Evolutionary conservation across 208 protist genomes (phyloP).

Genomic region (Trypanosoma melophagium): DNA sequence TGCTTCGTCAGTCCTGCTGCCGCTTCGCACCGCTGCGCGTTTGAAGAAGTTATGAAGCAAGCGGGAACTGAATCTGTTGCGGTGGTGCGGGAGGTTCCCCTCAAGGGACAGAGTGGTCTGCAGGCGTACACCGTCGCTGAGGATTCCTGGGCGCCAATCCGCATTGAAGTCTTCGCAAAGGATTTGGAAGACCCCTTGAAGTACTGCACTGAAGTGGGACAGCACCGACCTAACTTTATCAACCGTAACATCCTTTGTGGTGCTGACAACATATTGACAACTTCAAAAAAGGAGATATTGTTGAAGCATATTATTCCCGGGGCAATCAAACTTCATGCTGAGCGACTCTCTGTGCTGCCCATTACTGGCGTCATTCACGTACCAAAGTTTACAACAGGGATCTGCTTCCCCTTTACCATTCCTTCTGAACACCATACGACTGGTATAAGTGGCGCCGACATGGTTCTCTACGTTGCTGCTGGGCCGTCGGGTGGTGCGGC

Average conservation of each 20-base stretch:
- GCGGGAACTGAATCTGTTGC: conserved; percentile 5
- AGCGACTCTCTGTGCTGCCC: conserved; percentile 23
- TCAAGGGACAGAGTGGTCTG: not conserved
- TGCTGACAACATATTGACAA: conserved; percentile 1
- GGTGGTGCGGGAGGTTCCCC: conserved; percentile 6
- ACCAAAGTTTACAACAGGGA: not conserved
- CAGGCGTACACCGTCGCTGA: conserved; percentile 10
- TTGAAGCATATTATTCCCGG: conserved; percentile 20
- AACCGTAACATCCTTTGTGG: too few relatives aligned
- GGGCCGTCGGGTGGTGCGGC: not conserved
- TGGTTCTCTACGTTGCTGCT: conserved; percentile 21
- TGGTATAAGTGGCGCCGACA: conserved; percentile 12
- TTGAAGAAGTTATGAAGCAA: conserved; percentile 24
- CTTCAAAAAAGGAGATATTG: too few relatives aligned
- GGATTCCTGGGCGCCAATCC: conserved; percentile 34
- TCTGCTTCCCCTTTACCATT: too few relatives aligned
- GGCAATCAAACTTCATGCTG: conserved; percentile 17
- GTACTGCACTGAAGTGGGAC: not conserved
- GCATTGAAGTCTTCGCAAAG: conserved; percentile 12
- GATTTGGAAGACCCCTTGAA: conserved; percentile 19
- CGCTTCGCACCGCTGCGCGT: too few relatives aligned
- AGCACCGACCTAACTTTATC: not conserved
- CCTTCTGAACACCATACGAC: too few relatives aligned
- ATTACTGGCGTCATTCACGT: not conserved
- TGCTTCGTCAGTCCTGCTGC: not conserved